Base-by-base conservation (phyloP, 164 flowering plant genomes). In the Aristolochia californica region DNA sequence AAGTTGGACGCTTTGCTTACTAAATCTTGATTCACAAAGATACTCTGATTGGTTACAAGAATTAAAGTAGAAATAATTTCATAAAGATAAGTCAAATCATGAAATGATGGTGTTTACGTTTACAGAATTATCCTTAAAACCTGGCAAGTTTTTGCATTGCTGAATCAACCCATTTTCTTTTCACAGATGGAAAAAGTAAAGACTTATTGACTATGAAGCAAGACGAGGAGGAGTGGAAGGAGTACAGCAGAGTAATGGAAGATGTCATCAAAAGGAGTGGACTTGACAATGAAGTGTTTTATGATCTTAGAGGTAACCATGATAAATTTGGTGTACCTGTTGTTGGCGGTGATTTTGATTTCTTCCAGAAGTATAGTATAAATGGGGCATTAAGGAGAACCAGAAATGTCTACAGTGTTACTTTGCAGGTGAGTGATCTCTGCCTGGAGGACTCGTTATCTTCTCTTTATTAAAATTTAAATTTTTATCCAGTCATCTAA, bases 301-400 rank as follows among this genome's bases (percentile, higher is more conserved):
- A 82, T 65, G 97, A 93, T 75, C 74, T 93, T 20, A 80, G 96
- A 75, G 99, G 99, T n/a, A 93, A 93, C 70, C 99, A 93, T 76
- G 99, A 93, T 62, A 83, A 68, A 57, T 93, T 87, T 73, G 99
- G 95, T 57, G 96, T 93, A 2, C 87, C 94, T 13, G 58, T 16
- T 16, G 68, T 75, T 56, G 94, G 95, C 62, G 85, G 81, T 45
- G 57, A 77, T 16, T 74, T 68, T 62, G 99, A 93, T 73, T 93
- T 74, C 72, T 93, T 76, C 60, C 76, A 87, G 1, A 82, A 77
- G 38, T 85, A 87, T 71, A 87, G 95, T 66, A 70, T 93, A 60
- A 88, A 74, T 75, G 91, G 78, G 52, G 74, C 72, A 59, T 66
- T 80, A 55, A 70, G 84, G 63, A 80, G 97, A 72, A 72, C 28